A percentile compares a stretch with the other conserved stretches of the same genome.
These are phyloP conservation scores for Nakaseomyces kungkrabaensis DNA, from an alignment of 1,139 yeast species.

Conservation along the genomic window DNA sequence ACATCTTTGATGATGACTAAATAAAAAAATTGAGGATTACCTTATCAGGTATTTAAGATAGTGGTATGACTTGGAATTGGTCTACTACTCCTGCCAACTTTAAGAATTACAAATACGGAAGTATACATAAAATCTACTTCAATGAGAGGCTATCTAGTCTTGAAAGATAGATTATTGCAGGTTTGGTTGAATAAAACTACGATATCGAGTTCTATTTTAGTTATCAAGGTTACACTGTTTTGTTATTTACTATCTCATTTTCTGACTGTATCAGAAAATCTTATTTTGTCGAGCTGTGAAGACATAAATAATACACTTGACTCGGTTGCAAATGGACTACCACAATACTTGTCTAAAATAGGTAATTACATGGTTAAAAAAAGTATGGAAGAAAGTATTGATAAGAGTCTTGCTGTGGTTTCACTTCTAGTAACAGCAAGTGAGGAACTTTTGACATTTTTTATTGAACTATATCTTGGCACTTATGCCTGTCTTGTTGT, in stretches of 20 bases:
- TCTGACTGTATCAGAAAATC: constrained; percentile 31
- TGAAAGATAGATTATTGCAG: constrained; percentile 46
- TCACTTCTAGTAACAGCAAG: constrained; percentile 43
- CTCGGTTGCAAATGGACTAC: constrained; percentile 36
- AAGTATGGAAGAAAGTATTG: constrained; percentile 39
- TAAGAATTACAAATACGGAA: too few species aligned
- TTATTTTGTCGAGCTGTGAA: constrained; percentile 36
- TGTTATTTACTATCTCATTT: constrained; percentile 27
- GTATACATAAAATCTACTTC: background rate
- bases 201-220: constrained; percentile 36
- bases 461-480: constrained; percentile 65
- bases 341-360: constrained; percentile 44
- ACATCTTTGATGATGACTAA: too few species aligned
- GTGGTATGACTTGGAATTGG: too few species aligned
- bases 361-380: constrained; percentile 44
- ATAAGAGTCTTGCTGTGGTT: constrained; percentile 35
- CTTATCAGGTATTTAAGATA: too few species aligned
- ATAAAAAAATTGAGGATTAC: too few species aligned
- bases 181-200: constrained; percentile 51
- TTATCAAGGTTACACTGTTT: constrained; percentile 44
- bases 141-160: constrained; percentile 30
- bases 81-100: too few species aligned
- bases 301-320: constrained; percentile 39
- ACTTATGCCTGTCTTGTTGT: constrained; percentile 77
- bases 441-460: constrained; percentile 52